phyloP scores from a whole-genome alignment of 768 basidiomycete species.

The Lactarius evosmus region DNA sequence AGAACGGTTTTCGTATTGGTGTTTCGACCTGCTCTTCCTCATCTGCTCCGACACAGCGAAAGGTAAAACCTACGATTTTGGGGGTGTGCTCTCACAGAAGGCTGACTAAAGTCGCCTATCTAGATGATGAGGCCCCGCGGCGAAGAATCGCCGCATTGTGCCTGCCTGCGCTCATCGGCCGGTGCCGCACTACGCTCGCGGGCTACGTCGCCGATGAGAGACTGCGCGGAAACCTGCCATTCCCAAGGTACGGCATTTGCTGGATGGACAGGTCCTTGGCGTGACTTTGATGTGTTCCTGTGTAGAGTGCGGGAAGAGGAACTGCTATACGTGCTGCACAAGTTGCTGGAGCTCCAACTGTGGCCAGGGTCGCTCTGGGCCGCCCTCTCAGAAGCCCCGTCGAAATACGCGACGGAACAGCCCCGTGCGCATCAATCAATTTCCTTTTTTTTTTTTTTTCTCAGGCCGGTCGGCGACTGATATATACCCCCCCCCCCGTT shows the following conservation, averaged over 20 bases:
- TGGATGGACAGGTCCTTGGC: background rate
- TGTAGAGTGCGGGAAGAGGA: conserved; percentile 84
- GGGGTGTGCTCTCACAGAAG: background rate
- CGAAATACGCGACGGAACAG: conserved; percentile 49
- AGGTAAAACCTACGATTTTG: conserved; percentile 40
- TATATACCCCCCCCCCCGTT: background rate
- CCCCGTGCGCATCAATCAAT: conserved; percentile 47
- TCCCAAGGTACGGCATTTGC: conserved; percentile 59
- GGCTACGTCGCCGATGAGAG: conserved; percentile 82
- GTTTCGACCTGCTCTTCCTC: conserved; percentile 80
- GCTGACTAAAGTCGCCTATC: background rate
- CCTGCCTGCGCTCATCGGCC: conserved; percentile 67
- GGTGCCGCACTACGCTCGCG: conserved; percentile 67
- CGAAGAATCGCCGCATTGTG: conserved; percentile 69
- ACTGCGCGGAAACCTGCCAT: conserved; percentile 83
- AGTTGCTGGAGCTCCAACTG: conserved; percentile 67
- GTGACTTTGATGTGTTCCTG: background rate
- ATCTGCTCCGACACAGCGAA: conserved; percentile 66
- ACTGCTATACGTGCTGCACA: conserved; percentile 75
- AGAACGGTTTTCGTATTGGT: conserved; percentile 92
- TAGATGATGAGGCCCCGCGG: conserved; percentile 61
- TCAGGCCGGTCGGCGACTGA: background rate
- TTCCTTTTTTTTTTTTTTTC: background rate
- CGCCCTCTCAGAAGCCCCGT: conserved; percentile 63
- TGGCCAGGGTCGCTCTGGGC: conserved; percentile 79